Evolutionary conservation across 345 rosid genomes (phyloP).

Genomic region (Anacardium occidentale): DNA sequence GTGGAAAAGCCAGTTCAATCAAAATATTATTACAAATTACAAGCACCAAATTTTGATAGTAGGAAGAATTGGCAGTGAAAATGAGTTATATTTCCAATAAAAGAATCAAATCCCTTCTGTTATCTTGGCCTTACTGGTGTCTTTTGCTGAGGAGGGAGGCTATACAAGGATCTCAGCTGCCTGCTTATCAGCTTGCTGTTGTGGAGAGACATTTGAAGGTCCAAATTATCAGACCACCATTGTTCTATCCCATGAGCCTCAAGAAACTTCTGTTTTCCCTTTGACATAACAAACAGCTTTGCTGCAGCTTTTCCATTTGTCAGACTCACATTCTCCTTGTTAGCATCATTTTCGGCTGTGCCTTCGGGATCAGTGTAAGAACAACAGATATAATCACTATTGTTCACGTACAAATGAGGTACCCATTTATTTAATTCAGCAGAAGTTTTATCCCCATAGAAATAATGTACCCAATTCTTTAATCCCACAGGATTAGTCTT

Average conservation of each 20-base stretch:
- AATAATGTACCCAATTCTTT: conserved; percentile 57
- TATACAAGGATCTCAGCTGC: conserved; percentile 81
- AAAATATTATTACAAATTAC: not conserved
- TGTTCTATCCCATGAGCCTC: conserved; percentile 97
- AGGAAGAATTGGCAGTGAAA: conserved; percentile 16
- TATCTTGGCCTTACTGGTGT: conserved; percentile 20
- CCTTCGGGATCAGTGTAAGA: conserved; percentile 61
- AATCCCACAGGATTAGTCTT: conserved; percentile 40
- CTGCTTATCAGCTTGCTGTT: conserved; percentile 80
- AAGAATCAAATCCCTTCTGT: not conserved
- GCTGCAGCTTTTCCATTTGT: conserved; percentile 55
- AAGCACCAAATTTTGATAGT: not conserved
- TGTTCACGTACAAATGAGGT: conserved; percentile 85
- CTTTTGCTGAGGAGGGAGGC: conserved; percentile 42
- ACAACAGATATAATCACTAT: conserved; percentile 90
- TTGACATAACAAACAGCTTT: conserved; percentile 85
- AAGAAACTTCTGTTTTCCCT: conserved; percentile 86
- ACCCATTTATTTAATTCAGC: conserved; percentile 67
- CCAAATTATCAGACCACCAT: conserved; percentile 95
- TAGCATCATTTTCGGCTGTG: conserved; percentile 28
- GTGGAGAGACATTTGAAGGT: conserved; percentile 64
- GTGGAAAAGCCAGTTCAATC: not conserved
- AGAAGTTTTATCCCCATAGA: conserved; percentile 42
- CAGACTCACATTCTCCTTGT: conserved; percentile 52
- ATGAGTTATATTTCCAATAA: conserved; percentile 23